Evolutionary conservation across 2,329 filamentous ascomycete genomes (phyloP), one percentile per base, ranked within the genome.

Genomic region (Apiospora koreana): DNA sequence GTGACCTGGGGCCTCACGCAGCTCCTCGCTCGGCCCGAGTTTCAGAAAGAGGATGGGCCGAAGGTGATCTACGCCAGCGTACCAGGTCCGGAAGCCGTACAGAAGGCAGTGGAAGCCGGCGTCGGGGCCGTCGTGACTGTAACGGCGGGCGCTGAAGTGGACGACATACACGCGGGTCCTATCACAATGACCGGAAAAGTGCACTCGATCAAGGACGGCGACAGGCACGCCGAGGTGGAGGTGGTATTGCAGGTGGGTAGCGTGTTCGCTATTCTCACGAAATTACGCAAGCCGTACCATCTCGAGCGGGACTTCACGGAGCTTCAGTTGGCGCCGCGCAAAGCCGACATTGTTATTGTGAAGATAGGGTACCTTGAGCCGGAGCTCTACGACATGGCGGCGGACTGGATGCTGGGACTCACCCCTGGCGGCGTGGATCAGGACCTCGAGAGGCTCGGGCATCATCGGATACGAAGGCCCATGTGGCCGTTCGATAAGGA

Each of bases 301-400:
- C 81, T 82, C 65, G 85, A 88, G 73, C 80, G 76, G 14, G 86
- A 88, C 74, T 88, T 88, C 72, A 85, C 82, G 0, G 83, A 84
- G 3, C 80, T 88, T 0, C 70, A 83, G 58, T 81, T 88, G 0
- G 65, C 77, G 10, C 86, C 86, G 1, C 81, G 85, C 1, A 73
- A 79, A 5, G 81, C 83, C 0, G 84, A 86, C 72, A 82, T 88
- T 28, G 85, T 88, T 0, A 82, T 88, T 58, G 85, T 88, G 31
- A 88, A 88, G 76, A 88, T 88, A 62, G 86, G 86, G 21, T 88
- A 88, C 70, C 76, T 88, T 1, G 86, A 88, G 74, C 86, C 86
- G 3, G 83, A 88, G 73, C 77, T 88, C 5, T 87, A 86, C 71
- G 82, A 82, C 67, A 88, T 88, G 86, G 83, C 86, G 0, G 79